Evolutionary conservation across 306 rosid genomes (phyloP).

Genomic region (Dryas octopetala): DNA sequence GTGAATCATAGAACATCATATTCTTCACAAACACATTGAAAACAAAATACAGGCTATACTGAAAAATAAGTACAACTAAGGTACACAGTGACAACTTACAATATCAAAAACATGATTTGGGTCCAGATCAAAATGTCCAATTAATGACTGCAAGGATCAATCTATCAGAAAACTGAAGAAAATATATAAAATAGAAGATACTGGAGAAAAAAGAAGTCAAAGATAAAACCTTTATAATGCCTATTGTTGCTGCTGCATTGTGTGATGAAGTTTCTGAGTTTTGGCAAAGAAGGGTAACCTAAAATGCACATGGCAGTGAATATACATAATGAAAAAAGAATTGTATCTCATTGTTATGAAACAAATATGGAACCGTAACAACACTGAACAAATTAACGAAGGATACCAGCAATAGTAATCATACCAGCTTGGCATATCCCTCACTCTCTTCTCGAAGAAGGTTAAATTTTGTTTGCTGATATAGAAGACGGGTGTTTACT

Average conservation of each 20-base stretch:
- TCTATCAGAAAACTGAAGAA: constrained; percentile 25
- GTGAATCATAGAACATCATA: neutral
- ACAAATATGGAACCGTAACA: neutral
- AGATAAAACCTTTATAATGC: constrained; percentile 82
- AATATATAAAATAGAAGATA: constrained; percentile 20
- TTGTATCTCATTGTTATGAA: neutral
- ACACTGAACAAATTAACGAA: constrained; percentile 1
- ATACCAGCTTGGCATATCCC: constrained; percentile 99
- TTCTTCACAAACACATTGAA: neutral
- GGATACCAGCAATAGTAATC: constrained; percentile 11
- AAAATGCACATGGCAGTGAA: constrained; percentile 26
- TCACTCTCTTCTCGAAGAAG: constrained; percentile 99
- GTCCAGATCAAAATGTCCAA: constrained; percentile 98
- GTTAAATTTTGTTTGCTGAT: constrained; percentile 97
- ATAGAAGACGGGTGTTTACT: constrained; percentile 95
- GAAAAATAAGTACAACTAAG: neutral
- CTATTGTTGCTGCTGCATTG: constrained; percentile 72
- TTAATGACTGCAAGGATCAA: constrained; percentile 77
- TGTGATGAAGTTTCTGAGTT: constrained; percentile 56
- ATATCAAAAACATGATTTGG: constrained; percentile 98
- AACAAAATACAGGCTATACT: neutral
- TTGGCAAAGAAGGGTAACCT: constrained; percentile 94
- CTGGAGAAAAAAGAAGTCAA: constrained; percentile 27
- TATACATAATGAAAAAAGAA: constrained; percentile 16
- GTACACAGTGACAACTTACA: constrained; percentile 49